phyloP scores from a whole-genome alignment of 257 asterid genomes.

The Nicotiana undulata region DNA sequence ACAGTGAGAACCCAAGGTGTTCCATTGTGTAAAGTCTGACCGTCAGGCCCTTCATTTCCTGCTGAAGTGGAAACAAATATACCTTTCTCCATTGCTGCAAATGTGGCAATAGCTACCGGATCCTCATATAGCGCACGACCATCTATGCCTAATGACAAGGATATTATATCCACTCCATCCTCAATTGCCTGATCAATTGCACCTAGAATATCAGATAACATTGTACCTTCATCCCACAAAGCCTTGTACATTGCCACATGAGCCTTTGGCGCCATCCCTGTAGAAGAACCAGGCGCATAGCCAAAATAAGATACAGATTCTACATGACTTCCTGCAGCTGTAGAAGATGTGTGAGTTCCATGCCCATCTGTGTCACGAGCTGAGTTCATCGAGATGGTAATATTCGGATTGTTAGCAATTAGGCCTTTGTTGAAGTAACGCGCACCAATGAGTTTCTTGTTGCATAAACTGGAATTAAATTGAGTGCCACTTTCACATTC shows the following conservation, averaged over 20 bases:
- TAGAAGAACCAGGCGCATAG: slow-evolving; percentile 48
- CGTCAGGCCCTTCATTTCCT: slow-evolving; percentile 54
- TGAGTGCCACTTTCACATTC: slow-evolving; percentile 50
- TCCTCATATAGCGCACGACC: slow-evolving; percentile 36
- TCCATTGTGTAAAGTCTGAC: slow-evolving; percentile 41
- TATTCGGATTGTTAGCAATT: slow-evolving; percentile 39
- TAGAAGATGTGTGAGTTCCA: slow-evolving; percentile 71
- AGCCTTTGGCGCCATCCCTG: slow-evolving; percentile 59
- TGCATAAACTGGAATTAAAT: slow-evolving; percentile 51
- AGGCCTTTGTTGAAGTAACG: slow-evolving; percentile 57
- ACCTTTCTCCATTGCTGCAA: slow-evolving; percentile 68
- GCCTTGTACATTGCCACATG: slow-evolving; percentile 66
- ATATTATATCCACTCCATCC: slow-evolving; percentile 56
- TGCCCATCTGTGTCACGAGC: slow-evolving; percentile 60
- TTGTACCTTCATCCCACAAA: slow-evolving; percentile 44
- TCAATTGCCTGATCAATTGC: slow-evolving; percentile 60
- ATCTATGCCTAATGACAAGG: slow-evolving; percentile 52
- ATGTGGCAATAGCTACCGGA: slow-evolving; percentile 53
- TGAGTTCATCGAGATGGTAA: slow-evolving; percentile 50
- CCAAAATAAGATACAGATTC: slow-evolving; percentile 49
- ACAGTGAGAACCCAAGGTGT: slow-evolving; percentile 73
- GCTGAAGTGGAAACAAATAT: slow-evolving; percentile 69
- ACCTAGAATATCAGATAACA: slow-evolving; percentile 45
- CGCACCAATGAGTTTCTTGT: slow-evolving; percentile 76
- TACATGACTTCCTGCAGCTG: slow-evolving; percentile 51